A percentile compares a stretch with the other conserved stretches of the same genome.
phyloP scores from a whole-genome alignment of 495 filamentous ascomycete genomes.

The Penicillium taxi region DNA sequence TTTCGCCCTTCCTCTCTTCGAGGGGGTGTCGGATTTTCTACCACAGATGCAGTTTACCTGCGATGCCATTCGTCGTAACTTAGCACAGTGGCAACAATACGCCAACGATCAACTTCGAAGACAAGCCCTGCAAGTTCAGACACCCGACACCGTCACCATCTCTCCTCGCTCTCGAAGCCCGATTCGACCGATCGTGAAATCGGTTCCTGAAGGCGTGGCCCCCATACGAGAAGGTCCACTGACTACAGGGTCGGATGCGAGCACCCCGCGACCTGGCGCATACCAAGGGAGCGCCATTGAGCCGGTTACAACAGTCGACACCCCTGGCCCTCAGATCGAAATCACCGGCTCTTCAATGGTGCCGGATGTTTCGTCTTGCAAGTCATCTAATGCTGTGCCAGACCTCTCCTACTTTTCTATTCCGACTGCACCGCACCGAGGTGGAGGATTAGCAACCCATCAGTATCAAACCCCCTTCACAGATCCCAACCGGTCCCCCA shows the following conservation, averaged over 20 bases:
- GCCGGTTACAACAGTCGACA: conserved; percentile 34
- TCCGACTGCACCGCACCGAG: conserved; percentile 13
- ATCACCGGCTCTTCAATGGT: conserved; percentile 25
- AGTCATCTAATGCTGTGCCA: conserved; percentile 33
- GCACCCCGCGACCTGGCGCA: conserved; percentile 9
- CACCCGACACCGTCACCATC: conserved; percentile 17
- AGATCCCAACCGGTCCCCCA: conserved; percentile 9
- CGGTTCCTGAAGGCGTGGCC: too few relatives aligned
- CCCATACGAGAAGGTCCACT: conserved; percentile 10
- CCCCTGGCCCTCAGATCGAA: conserved; percentile 35
- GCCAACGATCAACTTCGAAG: conserved; percentile 47
- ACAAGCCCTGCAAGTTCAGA: conserved; percentile 19
- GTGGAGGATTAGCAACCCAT: too few relatives aligned
- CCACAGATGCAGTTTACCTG: conserved; percentile 77
- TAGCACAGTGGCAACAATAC: conserved; percentile 58
- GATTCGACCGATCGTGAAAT: conserved; percentile 4
- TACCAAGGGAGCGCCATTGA: conserved; percentile 34
- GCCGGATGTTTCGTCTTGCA: conserved; percentile 21
- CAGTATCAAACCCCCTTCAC: conserved; percentile 12
- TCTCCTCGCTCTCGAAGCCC: conserved; percentile 38
- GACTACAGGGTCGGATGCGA: conserved; percentile 16
- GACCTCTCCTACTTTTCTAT: conserved; percentile 26
- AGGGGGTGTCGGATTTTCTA: conserved; percentile 72
- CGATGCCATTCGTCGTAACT: conserved; percentile 69
- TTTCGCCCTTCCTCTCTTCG: conserved; percentile 86